phyloP scores from a whole-genome alignment of 2,329 filamentous ascomycete species.

The Pestalotiopsis sp. region DNA sequence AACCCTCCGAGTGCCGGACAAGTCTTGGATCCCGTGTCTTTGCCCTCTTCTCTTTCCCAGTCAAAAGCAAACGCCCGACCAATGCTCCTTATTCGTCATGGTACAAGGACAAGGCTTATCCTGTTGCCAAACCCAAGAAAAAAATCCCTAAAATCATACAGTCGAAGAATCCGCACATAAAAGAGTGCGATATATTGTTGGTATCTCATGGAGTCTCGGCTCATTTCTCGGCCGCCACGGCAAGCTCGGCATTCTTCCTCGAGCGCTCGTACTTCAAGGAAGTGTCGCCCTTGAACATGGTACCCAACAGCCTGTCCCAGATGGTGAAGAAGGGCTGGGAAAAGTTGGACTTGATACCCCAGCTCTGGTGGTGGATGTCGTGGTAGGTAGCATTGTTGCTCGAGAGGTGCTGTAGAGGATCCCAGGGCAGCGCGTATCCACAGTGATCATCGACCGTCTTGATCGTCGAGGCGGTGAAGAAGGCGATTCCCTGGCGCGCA shows the following conservation, averaged over 20 bases:
- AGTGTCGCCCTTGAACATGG: slow-evolving; percentile 75
- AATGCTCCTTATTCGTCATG: neutral
- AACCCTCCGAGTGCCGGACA: neutral
- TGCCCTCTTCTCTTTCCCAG: neutral
- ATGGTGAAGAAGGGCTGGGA: slow-evolving; percentile 93
- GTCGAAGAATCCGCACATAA: slow-evolving; percentile 8
- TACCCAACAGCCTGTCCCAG: slow-evolving; percentile 84
- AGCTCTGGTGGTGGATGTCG: slow-evolving; percentile 97
- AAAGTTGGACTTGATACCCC: slow-evolving; percentile 97
- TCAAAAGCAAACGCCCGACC: slow-evolving; percentile 7
- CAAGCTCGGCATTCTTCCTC: slow-evolving; percentile 41
- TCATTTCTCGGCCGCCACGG: slow-evolving; percentile 48
- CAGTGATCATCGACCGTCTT: slow-evolving; percentile 99
- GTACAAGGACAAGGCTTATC: slow-evolving; percentile 6
- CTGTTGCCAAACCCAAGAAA: slow-evolving; percentile 5
- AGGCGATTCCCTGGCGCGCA: slow-evolving; percentile 83
- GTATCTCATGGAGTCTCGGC: neutral
- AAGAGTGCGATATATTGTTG: slow-evolving; percentile 1
- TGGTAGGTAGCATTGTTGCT: slow-evolving; percentile 97
- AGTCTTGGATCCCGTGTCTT: neutral
- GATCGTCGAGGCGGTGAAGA: slow-evolving; percentile 86
- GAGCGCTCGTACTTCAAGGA: slow-evolving; percentile 43
- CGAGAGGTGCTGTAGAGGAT: slow-evolving; percentile 88
- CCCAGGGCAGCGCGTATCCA: slow-evolving; percentile 93
- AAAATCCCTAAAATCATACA: slow-evolving; percentile 13